Conservation (phyloP, 208 protist genomes). For the Acanthamoeba culbertsoni region DNA sequence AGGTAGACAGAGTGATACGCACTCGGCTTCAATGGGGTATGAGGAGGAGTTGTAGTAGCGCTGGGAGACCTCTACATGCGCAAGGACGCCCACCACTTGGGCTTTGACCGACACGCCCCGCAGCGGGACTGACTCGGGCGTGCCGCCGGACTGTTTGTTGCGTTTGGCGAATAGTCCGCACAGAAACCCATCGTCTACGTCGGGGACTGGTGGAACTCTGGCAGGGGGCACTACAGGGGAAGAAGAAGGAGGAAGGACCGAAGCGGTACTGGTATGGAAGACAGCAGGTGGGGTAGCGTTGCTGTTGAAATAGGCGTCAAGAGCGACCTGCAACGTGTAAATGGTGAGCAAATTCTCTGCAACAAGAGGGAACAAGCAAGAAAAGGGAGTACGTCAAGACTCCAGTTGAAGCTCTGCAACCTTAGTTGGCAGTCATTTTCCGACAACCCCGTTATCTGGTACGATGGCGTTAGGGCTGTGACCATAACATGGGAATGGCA, state of each 20-base stretch:
- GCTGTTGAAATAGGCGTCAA: constrained; percentile 15
- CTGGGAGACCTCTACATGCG: constrained; percentile 35
- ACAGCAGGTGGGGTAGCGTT: not conserved
- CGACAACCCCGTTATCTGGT: not conserved
- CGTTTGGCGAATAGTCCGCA: not conserved
- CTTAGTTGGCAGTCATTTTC: not conserved
- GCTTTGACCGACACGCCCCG: not conserved
- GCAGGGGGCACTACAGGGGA: not conserved
- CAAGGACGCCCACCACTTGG: not conserved
- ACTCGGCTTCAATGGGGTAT: not conserved
- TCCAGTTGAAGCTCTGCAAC: not conserved
- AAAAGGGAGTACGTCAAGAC: not conserved
- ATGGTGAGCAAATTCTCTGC: not conserved
- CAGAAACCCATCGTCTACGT: not conserved
- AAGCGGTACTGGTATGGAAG: not conserved
- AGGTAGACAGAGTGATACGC: not conserved
- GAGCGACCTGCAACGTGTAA: not conserved
- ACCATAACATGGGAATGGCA: no score
- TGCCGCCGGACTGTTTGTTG: not conserved
- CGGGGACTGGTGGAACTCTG: not conserved
- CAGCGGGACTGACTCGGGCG: not conserved
- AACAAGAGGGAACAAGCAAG: not conserved
- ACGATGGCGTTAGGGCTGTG: no score
- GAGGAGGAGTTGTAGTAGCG: not conserved
- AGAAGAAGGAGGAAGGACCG: not conserved